phyloP scores from a whole-genome alignment of 2,329 filamentous ascomycete species.

The Stagonosporopsis rhizophila region DNA sequence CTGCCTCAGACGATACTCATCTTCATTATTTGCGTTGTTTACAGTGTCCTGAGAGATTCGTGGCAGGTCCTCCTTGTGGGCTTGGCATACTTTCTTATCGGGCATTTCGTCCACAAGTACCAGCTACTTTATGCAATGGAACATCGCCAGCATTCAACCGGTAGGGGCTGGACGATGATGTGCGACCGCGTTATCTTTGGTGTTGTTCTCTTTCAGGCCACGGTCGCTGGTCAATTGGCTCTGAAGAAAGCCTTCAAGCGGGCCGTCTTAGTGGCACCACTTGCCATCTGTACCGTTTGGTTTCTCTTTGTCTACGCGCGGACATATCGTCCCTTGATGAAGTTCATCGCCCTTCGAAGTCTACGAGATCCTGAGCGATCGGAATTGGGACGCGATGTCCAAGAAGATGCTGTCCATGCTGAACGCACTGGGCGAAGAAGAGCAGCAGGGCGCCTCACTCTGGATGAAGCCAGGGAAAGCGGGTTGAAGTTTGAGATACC shows the following conservation, averaged over 20 bases:
- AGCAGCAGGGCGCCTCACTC: slow-evolving; percentile 59
- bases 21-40: slow-evolving; percentile 94
- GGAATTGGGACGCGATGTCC: slow-evolving; percentile 56
- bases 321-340: slow-evolving; percentile 86
- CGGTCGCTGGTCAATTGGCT: slow-evolving; percentile 86
- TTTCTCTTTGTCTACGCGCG: slow-evolving; percentile 82
- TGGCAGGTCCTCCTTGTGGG: slow-evolving; percentile 84
- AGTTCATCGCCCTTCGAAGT: slow-evolving; percentile 89
- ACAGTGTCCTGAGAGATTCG: slow-evolving; percentile 82
- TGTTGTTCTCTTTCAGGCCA: slow-evolving; percentile 85
- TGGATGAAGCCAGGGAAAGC: slow-evolving; percentile 76
- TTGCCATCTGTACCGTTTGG: slow-evolving; percentile 84
- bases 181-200: slow-evolving; percentile 90
- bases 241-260: slow-evolving; percentile 75
- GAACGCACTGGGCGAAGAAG: slow-evolving; percentile 16
- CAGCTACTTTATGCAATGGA: slow-evolving; percentile 98
- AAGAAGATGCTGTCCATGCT: slow-evolving; percentile 45
- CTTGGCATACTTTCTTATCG: slow-evolving; percentile 80
- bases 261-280: slow-evolving; percentile 75
- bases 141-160: slow-evolving; percentile 91
- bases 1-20: slow-evolving; percentile 90
- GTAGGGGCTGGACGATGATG: slow-evolving; percentile 94
- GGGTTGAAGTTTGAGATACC: slow-evolving; percentile 78
- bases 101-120: slow-evolving; percentile 94
- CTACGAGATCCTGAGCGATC: slow-evolving; percentile 70